These are phyloP conservation scores for Tetrahymena thermophila DNA, from an alignment of 73 alveolate species.

Conservation along the genomic window DNA sequence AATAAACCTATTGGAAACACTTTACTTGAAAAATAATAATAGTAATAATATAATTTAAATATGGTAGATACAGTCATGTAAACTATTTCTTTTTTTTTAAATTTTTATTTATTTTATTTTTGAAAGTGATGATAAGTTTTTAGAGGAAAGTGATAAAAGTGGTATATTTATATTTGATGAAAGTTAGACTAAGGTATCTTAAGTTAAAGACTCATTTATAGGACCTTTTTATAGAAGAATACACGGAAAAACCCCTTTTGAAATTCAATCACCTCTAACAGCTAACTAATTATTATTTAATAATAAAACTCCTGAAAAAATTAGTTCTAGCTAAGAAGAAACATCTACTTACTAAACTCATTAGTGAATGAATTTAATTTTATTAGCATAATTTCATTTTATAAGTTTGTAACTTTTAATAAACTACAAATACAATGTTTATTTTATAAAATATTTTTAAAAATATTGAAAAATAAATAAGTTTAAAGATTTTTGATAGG, in stretches of 20 bases:
- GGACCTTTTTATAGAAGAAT: not conserved
- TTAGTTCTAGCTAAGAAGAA: not conserved
- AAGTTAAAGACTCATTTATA: not conserved
- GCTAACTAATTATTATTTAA: not conserved
- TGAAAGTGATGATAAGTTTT: not conserved
- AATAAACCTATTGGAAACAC: not conserved
- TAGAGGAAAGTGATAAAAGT: not conserved
- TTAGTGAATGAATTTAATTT: too few species aligned
- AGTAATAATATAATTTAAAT: too few species aligned
- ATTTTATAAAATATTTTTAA: too few species aligned
- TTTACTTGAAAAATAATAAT: not conserved
- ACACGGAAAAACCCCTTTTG: not conserved
- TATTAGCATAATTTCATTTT: too few species aligned
- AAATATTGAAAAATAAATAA: too few species aligned
- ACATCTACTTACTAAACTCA: too few species aligned
- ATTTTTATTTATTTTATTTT: too few species aligned
- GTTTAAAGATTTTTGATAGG: too few species aligned
- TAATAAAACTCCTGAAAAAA: not conserved
- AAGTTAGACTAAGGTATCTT: not conserved
- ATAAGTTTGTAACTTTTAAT: too few species aligned
- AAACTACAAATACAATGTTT: too few species aligned
- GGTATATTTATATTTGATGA: not conserved
- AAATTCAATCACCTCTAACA: not conserved
- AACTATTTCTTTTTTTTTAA: too few species aligned
- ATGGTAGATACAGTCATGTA: not conserved